phyloP scores from a whole-genome alignment of 2,329 filamentous ascomycete genomes.

The Alternaria sp. region DNA sequence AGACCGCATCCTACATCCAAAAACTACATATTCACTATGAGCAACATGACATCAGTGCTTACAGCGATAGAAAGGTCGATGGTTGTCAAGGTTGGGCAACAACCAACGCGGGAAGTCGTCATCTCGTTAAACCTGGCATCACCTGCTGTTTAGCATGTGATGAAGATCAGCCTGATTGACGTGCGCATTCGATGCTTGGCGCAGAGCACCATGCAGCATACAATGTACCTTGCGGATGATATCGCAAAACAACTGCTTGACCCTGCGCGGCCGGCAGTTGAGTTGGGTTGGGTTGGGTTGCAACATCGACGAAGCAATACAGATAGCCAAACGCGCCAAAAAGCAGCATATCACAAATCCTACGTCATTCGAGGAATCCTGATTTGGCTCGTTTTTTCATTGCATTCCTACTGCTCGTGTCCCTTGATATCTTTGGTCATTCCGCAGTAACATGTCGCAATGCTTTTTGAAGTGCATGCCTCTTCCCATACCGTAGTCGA shows the following conservation, averaged over 20 bases:
- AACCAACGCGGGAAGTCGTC: neutral
- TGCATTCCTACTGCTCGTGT: conserved; percentile 35
- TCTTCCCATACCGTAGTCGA: conserved; percentile 28
- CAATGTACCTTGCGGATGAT: conserved; percentile 6
- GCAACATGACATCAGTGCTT: neutral
- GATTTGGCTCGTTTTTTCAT: conserved; percentile 38
- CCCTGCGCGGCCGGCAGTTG: conserved; percentile 1
- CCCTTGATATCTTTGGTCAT: conserved; percentile 28
- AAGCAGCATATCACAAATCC: conserved; percentile 5
- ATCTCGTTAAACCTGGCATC: neutral
- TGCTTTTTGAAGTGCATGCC: conserved; percentile 43
- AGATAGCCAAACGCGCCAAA: conserved; percentile 6
- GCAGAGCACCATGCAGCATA: conserved; percentile 8
- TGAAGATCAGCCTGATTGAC: conserved; percentile 1
- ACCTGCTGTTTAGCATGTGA: conserved; percentile 8
- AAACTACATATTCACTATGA: neutral
- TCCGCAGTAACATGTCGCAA: conserved; percentile 33
- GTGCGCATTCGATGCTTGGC: conserved; percentile 21
- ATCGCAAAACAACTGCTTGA: conserved; percentile 10
- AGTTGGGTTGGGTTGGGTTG: neutral
- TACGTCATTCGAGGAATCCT: conserved; percentile 6
- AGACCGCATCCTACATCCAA: neutral
- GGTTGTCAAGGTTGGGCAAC: neutral
- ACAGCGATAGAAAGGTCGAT: neutral
- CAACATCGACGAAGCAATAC: neutral